Base-by-base conservation (phyloP, 345 rosid genomes). In the Salix viminalis region DNA sequence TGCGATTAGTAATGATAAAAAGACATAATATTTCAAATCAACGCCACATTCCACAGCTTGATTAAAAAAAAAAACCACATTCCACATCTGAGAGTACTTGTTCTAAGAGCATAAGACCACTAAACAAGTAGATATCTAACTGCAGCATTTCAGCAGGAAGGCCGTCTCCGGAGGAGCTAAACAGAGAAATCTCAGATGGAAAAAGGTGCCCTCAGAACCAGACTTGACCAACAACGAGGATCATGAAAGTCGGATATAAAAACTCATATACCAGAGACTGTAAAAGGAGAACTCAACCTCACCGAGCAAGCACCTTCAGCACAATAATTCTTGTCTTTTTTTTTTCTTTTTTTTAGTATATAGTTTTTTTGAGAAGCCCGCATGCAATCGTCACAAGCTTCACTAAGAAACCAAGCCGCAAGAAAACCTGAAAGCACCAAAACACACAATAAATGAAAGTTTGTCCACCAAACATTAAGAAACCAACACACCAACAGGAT, bases 381-480 rank as follows among this genome's bases (percentile, higher is more conserved):
- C 72, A 71, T 75, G 73, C 34, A 77, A 71, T 79, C 81, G 83
- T 80, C 77, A 77, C 79, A 84, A 84, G 88, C 87, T 88, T 88
- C 85, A 71, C 41, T 78, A 39, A 74, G 80, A 82, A 82, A 73
- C 78, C 84, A 84, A 85, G 76, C 87, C 84, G 84, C 87, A 81
- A 83, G 75, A 83, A 83, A 79, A 87, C 87, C 91, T 89, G 88
- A 69, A 54, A 80, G 23, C 75, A 60, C 56, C 72, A 56, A 15
- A 62, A 76, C 21, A 26, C n/a, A 56, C n/a, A 21, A 24, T 36
- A 8, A 61, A 56, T 26, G 32, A n/a, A 9, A 67, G 14, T 34
- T 18, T 56, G 23, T 16, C 18, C 67, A 46, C 24, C 6, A 21
- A 56, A 26, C 37, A n/a, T 24, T 36, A 6, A 24, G 14, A 61